Evolutionary conservation across 2,329 filamentous ascomycete species (phyloP), one percentile per base, ranked within the genome.

Genomic region (Emmonsiellopsis sp.): DNA sequence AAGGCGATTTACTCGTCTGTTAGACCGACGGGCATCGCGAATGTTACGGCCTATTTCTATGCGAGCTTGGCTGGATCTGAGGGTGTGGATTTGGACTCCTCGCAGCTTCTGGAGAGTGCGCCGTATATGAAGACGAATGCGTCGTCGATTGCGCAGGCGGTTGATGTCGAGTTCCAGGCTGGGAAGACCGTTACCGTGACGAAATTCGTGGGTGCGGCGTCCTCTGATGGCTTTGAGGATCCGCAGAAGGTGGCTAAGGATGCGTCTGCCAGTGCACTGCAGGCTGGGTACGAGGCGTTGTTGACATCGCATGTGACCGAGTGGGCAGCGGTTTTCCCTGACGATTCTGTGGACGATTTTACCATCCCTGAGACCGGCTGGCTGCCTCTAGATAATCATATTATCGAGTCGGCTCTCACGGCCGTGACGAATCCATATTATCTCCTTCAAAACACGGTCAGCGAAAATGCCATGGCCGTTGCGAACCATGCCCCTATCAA

Each of bases 151-250:
- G 83, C 81, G 1, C 83, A 87, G 59, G 75, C 79, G 7, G 76
- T 81, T 43, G 65, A 73, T 8, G 73, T 85, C 31, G 70, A 67
- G 1, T 70, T 87, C 6, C 70, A 69, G 32, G 76, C 77, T 2
- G 79, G 79, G 1, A 62, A 79, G 58, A 75, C 76, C 0, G 73
- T 79, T 2, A 79, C 74, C 1, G 67, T 88, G 45, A 79, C 76
- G 46, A 89, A 89, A 62, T 88, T 78, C 58, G 76, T 89, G 13
- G 86, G 86, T 31, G 78, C 76, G 48, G 85, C 86, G 3, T 86
- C 85, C 1, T 79, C 78, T 0, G 86, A 89, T 65, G 84, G 83
- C 0, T 89, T 87, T 61, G 56, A 70, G 0, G 70, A 84, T 57
- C 79, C 85, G 0, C 71, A 79, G 54, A 61, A 65, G 1, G 73